These are phyloP conservation scores for Linnemannia elongata DNA, from an alignment of 192 early-diverging fungal species.

Conservation along the genomic window DNA sequence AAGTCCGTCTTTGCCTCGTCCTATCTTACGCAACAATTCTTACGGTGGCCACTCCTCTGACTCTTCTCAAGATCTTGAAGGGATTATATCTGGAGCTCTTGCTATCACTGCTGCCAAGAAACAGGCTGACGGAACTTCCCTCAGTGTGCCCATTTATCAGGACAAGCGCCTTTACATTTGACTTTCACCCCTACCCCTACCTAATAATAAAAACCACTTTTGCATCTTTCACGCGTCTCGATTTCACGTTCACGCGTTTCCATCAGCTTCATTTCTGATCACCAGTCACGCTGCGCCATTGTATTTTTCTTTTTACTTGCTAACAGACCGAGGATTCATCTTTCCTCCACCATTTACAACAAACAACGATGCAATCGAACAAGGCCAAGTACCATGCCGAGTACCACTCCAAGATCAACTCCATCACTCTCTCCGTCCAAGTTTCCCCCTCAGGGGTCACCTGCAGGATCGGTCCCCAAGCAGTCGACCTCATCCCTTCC, in stretches of 20 bases:
- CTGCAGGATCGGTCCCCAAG: slow-evolving; percentile 34
- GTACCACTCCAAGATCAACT: slow-evolving; percentile 54
- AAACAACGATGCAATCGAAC: background rate
- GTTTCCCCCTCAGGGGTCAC: slow-evolving; percentile 31
- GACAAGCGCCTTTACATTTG: background rate
- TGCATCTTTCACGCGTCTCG: background rate
- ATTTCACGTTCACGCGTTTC: background rate
- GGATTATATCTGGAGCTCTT: background rate
- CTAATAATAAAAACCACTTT: background rate
- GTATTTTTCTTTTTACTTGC: background rate
- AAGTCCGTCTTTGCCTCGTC: background rate
- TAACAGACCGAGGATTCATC: background rate
- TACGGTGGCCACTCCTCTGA: background rate
- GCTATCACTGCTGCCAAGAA: slow-evolving; percentile 13
- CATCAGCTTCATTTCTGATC: background rate
- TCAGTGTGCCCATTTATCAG: background rate
- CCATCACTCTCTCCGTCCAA: slow-evolving; percentile 42
- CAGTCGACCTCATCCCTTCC: slow-evolving; percentile 32
- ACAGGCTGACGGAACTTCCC: background rate
- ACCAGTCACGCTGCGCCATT: background rate
- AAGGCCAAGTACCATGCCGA: slow-evolving; percentile 32
- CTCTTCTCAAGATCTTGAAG: background rate
- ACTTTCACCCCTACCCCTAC: background rate
- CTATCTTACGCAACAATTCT: background rate
- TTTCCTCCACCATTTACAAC: background rate